phyloP scores from a whole-genome alignment of 164 flowering plant genomes.

The Vitis labrusca region DNA sequence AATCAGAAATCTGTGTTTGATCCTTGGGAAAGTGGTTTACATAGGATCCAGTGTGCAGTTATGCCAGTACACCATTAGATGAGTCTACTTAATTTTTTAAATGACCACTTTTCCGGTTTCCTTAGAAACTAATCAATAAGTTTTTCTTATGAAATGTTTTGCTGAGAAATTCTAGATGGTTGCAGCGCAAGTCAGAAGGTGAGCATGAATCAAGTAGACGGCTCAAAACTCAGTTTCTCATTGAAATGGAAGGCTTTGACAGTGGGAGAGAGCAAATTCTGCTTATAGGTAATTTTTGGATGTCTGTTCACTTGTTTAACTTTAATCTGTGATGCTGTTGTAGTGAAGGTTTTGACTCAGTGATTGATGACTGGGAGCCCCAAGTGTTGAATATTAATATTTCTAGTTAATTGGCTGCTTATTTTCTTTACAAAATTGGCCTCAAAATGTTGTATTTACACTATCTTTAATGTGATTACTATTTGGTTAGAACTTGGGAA shows the following conservation, averaged over 20 bases:
- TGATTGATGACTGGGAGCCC: too few species aligned
- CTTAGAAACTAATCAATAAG: neutral
- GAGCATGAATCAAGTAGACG: slow-evolving; percentile 98
- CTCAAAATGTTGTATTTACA: too few species aligned
- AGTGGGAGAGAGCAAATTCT: slow-evolving; percentile 94
- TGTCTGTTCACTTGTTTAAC: neutral
- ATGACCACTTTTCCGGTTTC: neutral
- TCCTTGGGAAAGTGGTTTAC: neutral
- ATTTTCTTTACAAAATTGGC: too few species aligned
- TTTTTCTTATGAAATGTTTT: slow-evolving; percentile 2
- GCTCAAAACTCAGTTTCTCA: slow-evolving; percentile 95
- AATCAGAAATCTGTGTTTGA: neutral
- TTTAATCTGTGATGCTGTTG: neutral
- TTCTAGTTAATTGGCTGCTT: too few species aligned
- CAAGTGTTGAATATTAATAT: too few species aligned
- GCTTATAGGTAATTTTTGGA: slow-evolving; percentile 65
- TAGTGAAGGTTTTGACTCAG: neutral
- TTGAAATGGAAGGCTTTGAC: slow-evolving; percentile 99
- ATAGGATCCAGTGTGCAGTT: neutral
- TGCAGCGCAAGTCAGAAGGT: slow-evolving; percentile 98
- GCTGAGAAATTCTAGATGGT: slow-evolving; percentile 16
- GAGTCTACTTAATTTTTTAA: neutral
- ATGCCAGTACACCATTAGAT: neutral
- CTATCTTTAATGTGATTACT: neutral
- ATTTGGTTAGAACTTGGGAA: neutral